Evolutionary conservation across 495 filamentous ascomycete genomes (phyloP).

Genomic region (Saxophila tyrrhenica): DNA sequence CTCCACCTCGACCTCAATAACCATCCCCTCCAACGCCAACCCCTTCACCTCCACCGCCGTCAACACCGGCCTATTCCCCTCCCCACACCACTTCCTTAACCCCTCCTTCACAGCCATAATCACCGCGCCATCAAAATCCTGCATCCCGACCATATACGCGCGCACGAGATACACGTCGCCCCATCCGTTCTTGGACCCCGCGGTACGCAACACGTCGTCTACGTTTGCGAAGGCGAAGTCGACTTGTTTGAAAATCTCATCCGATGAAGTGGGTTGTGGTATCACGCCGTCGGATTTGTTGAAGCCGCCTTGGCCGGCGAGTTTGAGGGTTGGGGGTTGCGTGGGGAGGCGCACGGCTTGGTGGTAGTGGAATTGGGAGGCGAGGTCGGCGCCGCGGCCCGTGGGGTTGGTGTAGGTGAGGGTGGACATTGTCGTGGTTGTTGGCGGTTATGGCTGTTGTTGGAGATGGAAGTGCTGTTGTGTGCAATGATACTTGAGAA

Average conservation of each 20-base stretch:
- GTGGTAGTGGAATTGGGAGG: background rate
- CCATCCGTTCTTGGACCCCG: background rate
- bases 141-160: background rate
- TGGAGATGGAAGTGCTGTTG: no score
- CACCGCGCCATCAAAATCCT: background rate
- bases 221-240: background rate
- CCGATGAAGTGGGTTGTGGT: background rate
- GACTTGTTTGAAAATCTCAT: background rate
- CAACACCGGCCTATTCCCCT: background rate
- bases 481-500: no score
- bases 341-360: background rate
- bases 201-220: background rate
- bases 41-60: slow-evolving; percentile 1
- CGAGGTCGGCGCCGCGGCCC: background rate
- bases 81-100: background rate
- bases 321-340: background rate
- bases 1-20: background rate
- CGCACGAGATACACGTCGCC: background rate
- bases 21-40: background rate
- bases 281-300: background rate
- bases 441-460: no score
- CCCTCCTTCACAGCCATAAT: background rate
- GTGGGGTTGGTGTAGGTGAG: background rate
- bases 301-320: background rate
- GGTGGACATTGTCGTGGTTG: background rate